A percentile compares a stretch with the other conserved stretches of the same genome.
These are phyloP conservation scores for Penicillium sp. DNA, from an alignment of 2,329 filamentous ascomycete genomes.

Conservation along the genomic window DNA sequence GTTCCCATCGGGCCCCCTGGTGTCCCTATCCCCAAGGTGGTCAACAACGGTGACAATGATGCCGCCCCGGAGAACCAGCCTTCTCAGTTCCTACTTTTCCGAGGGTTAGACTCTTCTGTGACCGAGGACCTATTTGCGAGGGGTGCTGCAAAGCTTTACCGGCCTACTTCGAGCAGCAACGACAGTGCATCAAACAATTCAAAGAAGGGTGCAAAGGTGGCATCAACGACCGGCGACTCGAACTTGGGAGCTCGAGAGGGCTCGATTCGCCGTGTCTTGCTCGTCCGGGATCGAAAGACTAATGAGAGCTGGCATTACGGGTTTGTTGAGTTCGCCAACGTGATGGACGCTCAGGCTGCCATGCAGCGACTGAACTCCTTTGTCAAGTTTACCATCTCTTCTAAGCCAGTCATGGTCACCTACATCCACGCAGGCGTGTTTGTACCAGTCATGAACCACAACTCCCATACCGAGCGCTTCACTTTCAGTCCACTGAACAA, in stretches of 20 bases:
- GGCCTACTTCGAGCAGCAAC: conserved; percentile 40
- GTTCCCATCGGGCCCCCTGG: conserved; percentile 32
- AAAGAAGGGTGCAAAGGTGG: conserved; percentile 47
- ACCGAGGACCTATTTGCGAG: conserved; percentile 67
- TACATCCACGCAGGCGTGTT: conserved; percentile 85
- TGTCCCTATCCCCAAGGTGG: conserved; percentile 41
- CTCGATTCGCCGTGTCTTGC: conserved; percentile 69
- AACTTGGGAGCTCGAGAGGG: conserved; percentile 66
- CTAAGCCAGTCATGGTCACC: conserved; percentile 63
- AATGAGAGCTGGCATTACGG: conserved; percentile 75
- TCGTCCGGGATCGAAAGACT: conserved; percentile 66
- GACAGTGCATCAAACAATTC: conserved; percentile 37
- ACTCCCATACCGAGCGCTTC: conserved; percentile 54
- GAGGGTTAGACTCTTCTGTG: conserved; percentile 64
- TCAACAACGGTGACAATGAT: conserved; percentile 53
- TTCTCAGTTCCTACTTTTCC: conserved; percentile 71
- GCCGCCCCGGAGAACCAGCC: conserved; percentile 53
- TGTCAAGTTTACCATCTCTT: conserved; percentile 72
- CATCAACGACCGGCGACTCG: conserved; percentile 53
- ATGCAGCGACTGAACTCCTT: conserved; percentile 65
- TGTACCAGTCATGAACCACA: conserved; percentile 62
- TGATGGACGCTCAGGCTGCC: conserved; percentile 70
- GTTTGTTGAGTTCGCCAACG: conserved; percentile 74
- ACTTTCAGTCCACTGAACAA: conserved; percentile 69
- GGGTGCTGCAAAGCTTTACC: conserved; percentile 69